These are phyloP conservation scores for Zygoascus bituminiphila DNA, from an alignment of 805 yeast genomes.

Conservation along the genomic window DNA sequence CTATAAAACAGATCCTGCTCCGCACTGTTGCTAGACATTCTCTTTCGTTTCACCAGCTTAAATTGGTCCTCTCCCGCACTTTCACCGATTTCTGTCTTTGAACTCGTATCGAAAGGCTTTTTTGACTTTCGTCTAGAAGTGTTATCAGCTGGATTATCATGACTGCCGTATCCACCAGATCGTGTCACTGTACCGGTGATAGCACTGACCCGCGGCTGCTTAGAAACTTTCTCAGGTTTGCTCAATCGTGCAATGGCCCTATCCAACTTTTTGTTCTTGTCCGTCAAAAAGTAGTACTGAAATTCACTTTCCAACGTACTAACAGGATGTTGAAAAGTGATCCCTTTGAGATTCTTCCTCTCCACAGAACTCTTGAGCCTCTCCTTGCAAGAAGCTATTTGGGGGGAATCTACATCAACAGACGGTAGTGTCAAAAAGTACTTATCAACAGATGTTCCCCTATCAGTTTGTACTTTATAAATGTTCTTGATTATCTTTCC, in stretches of 20 bases:
- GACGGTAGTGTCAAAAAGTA: constrained; percentile 25
- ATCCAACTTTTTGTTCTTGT: constrained; percentile 1
- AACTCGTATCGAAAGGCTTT: background rate
- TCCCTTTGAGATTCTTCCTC: background rate
- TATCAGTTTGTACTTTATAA: constrained; percentile 18
- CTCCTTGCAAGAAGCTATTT: constrained; percentile 10
- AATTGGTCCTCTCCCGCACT: constrained; percentile 2
- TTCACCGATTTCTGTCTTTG: background rate
- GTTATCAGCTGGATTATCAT: background rate
- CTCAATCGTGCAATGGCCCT: constrained; percentile 1
- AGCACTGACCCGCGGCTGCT: background rate
- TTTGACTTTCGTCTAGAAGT: background rate
- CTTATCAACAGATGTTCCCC: constrained; percentile 16
- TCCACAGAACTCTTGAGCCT: background rate
- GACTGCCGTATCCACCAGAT: background rate
- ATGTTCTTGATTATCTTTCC: constrained; percentile 26
- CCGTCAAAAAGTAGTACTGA: constrained; percentile 3
- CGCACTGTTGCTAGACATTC: constrained; percentile 7
- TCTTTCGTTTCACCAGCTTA: background rate
- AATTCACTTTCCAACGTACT: constrained; percentile 7
- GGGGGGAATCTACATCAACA: constrained; percentile 17
- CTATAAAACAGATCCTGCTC: constrained; percentile 50
- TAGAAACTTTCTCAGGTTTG: background rate
- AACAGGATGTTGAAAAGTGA: background rate
- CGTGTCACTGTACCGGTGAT: background rate